phyloP scores from a whole-genome alignment of 31 red algal species.

The Porphyra umbilicalis region DNA sequence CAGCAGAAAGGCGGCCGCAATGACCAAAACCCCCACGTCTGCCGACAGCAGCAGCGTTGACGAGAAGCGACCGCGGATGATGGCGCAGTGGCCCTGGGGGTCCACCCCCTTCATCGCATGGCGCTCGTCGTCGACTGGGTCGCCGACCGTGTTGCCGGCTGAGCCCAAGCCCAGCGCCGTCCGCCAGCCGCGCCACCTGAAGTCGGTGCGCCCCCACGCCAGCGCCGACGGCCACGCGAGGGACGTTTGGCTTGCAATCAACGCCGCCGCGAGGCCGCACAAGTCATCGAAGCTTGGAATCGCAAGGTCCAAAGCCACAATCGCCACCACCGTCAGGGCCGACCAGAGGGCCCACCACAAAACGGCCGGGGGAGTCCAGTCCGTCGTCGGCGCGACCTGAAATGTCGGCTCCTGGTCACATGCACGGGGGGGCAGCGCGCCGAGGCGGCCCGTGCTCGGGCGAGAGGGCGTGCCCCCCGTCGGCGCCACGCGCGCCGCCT shows the following conservation, averaged over 20 bases:
- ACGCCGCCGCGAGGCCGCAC: background rate
- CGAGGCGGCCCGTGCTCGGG: too few relatives aligned
- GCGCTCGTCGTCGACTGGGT: background rate
- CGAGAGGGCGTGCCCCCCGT: too few relatives aligned
- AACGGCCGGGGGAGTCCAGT: background rate
- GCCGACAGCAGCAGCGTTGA: background rate
- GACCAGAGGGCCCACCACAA: conserved; percentile 1
- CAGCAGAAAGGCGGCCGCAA: background rate
- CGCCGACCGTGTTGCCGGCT: background rate
- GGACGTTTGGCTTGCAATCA: background rate
- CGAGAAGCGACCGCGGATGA: too few relatives aligned
- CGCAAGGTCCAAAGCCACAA: background rate
- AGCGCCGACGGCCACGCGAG: background rate
- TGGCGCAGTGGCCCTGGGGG: too few relatives aligned
- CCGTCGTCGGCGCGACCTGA: background rate
- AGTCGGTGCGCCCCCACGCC: background rate
- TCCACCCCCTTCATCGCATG: background rate
- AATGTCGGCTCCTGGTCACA: background rate
- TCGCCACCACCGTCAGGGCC: background rate
- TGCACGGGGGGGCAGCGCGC: too few relatives aligned
- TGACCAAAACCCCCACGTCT: background rate
- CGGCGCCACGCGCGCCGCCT: background rate
- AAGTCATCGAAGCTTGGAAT: conserved; percentile 1
- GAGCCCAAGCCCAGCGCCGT: background rate
- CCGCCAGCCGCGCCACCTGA: background rate